Evolutionary conservation across 2,329 filamentous ascomycete species (phyloP).

Genomic region (Sporothrix luriei): DNA sequence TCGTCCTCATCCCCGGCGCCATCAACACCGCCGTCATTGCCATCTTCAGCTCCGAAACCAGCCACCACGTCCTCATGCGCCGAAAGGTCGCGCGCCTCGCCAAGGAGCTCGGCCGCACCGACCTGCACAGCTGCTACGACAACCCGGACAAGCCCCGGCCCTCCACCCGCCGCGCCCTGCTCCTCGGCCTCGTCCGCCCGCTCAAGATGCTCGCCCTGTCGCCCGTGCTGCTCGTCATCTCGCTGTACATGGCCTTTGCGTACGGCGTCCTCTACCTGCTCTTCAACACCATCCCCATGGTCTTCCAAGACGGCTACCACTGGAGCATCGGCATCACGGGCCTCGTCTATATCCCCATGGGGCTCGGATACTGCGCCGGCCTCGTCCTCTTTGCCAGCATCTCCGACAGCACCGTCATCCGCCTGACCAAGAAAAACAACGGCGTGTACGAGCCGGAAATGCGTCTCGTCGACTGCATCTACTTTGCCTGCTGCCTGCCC

Average conservation of each 20-base stretch:
- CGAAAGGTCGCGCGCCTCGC: slow-evolving; percentile 52
- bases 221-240: slow-evolving; percentile 51
- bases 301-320: slow-evolving; percentile 53
- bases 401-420: slow-evolving; percentile 47
- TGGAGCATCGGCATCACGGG: slow-evolving; percentile 53
- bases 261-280: slow-evolving; percentile 58
- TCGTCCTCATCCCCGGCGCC: slow-evolving; percentile 52
- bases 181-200: slow-evolving; percentile 53
- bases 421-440: slow-evolving; percentile 46
- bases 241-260: slow-evolving; percentile 55
- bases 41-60: slow-evolving; percentile 51
- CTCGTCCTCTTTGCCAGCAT: slow-evolving; percentile 41
- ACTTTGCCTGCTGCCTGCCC: slow-evolving; percentile 42
- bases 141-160: slow-evolving; percentile 16
- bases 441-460: slow-evolving; percentile 46
- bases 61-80: slow-evolving; percentile 54
- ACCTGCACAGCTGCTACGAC: slow-evolving; percentile 52
- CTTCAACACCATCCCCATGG: slow-evolving; percentile 57
- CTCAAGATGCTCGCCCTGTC: slow-evolving; percentile 55
- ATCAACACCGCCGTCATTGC: slow-evolving; percentile 45
- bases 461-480: slow-evolving; percentile 43
- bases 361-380: slow-evolving; percentile 40
- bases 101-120: slow-evolving; percentile 50
- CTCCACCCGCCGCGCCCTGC: slow-evolving; percentile 39
- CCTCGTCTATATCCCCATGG: slow-evolving; percentile 54